Evolutionary conservation across 306 rosid genomes (phyloP), one percentile per base, ranked within the genome.

Genomic region (Begonia masoniana): DNA sequence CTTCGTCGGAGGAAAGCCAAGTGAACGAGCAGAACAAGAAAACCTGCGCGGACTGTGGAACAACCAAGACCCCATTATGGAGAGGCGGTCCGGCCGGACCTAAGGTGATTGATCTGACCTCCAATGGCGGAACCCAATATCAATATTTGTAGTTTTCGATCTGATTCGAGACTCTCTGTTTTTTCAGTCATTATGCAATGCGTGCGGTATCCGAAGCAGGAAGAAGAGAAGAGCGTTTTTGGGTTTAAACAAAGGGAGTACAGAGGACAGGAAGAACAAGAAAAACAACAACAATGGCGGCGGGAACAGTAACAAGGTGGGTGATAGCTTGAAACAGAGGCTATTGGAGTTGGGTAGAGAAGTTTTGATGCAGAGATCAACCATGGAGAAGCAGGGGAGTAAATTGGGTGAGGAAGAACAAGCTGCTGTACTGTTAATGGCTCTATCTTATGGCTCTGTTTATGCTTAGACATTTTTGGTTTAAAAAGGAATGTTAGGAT

Each of bases 61-160:
- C 99, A 9, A 56, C 89, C 9, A 86, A 92, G 49, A 92, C 95
- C 14, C 99, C 99, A 54, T 67, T 92, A n/a, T 92, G 99, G 96
- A 49, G 96, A 36, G 99, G 99, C 4, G 96, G 99, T 4, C 99
- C 96, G 2, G 96, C 99, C 0, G 95, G 99, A 0, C 99, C 99
- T 0, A 92, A 92, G 96, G 99, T 85, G 4, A 56, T 8, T 16
- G 10, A 42, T 36, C 19, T 36, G 54, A 5, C 31, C 47, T 13
- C 6, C 15, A 17, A 9, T 26, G 13, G 14, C 26, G 0, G 13
- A 19, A 31, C 39, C 39, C 39, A 31, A 31, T 31, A 31, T 31
- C 39, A 0, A 41, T 17, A n/a, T 21, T 47, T n/a, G 6, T 35
- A 13, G 43, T 43, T 39, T 36, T 43, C 35, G 50, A 71, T 68